A percentile compares a stretch with the other conserved stretches of the same genome.
These are phyloP conservation scores for Yamadazyma membranifaciens DNA, from an alignment of 1,139 yeast species.

Conservation along the genomic window DNA sequence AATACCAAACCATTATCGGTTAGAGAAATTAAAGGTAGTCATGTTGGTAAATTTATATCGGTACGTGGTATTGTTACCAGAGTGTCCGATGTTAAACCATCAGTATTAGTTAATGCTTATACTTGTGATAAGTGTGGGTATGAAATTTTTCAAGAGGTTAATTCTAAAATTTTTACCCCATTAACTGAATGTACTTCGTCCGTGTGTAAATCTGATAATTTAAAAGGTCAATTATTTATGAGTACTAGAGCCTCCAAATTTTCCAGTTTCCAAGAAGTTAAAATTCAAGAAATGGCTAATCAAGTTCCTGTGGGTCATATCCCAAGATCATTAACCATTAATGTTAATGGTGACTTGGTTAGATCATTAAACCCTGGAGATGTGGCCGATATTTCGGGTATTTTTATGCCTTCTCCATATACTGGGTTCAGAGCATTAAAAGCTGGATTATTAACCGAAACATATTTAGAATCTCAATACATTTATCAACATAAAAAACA, in stretches of 20 bases:
- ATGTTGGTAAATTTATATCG: slow-evolving; percentile 83
- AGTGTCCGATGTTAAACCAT: slow-evolving; percentile 94
- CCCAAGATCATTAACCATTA: slow-evolving; percentile 82
- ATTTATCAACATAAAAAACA: slow-evolving; percentile 87
- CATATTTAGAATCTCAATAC: slow-evolving; percentile 85
- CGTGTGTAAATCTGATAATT: slow-evolving; percentile 73
- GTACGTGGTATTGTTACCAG: slow-evolving; percentile 93
- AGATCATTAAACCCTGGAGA: slow-evolving; percentile 93
- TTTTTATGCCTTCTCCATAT: slow-evolving; percentile 90
- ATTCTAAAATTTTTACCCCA: slow-evolving; percentile 80
- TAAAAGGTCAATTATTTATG: slow-evolving; percentile 88
- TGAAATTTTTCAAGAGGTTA: slow-evolving; percentile 95
- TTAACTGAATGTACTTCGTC: slow-evolving; percentile 80
- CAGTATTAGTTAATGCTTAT: slow-evolving; percentile 87
- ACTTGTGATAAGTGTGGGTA: slow-evolving; percentile 97
- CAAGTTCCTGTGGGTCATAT: slow-evolving; percentile 99
- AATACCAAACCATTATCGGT: slow-evolving; percentile 73
- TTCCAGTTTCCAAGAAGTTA: slow-evolving; percentile 91
- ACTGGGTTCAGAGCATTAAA: slow-evolving; percentile 90
- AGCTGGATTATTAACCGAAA: slow-evolving; percentile 93
- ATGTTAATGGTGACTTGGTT: slow-evolving; percentile 86
- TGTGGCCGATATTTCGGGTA: slow-evolving; percentile 87
- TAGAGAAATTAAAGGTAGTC: slow-evolving; percentile 81
- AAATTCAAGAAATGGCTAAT: slow-evolving; percentile 89
- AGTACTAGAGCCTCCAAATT: slow-evolving; percentile 96